Evolutionary conservation across 2,329 filamentous ascomycete species (phyloP).

Genomic region (Neofusicoccum sp.): DNA sequence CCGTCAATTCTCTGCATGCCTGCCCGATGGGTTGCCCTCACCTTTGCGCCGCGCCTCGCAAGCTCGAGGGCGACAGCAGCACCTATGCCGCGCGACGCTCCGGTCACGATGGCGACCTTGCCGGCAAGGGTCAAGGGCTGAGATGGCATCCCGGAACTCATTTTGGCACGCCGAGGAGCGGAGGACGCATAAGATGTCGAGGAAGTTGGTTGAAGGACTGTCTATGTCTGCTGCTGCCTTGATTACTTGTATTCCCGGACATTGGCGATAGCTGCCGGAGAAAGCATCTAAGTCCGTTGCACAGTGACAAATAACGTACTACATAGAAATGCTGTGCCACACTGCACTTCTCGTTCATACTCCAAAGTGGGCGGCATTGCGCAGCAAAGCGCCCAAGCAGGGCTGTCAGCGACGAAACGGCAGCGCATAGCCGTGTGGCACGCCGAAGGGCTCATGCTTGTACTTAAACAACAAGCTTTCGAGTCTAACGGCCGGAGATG

Average conservation of each 20-base stretch:
- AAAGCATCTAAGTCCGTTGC: not conserved
- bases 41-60: slow-evolving; percentile 47
- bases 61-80: slow-evolving; percentile 49
- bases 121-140: slow-evolving; percentile 24
- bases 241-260: no score
- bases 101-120: slow-evolving; percentile 50
- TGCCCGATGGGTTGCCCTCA: slow-evolving; percentile 18
- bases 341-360: not conserved
- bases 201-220: no score
- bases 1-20: not conserved
- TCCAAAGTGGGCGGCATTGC: no score
- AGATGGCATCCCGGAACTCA: not conserved
- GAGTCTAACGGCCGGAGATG: not conserved
- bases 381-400: no score
- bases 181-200: no score
- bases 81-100: slow-evolving; percentile 52
- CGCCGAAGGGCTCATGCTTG: not conserved
- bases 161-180: not conserved
- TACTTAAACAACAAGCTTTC: not conserved
- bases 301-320: not conserved
- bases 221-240: no score
- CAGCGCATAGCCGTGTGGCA: no score
- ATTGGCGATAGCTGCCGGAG: not conserved
- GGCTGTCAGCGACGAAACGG: no score
- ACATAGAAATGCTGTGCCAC: not conserved